phyloP scores from a whole-genome alignment of 1,284 basidiomycete genomes.

The Tausonia pullulans region DNA sequence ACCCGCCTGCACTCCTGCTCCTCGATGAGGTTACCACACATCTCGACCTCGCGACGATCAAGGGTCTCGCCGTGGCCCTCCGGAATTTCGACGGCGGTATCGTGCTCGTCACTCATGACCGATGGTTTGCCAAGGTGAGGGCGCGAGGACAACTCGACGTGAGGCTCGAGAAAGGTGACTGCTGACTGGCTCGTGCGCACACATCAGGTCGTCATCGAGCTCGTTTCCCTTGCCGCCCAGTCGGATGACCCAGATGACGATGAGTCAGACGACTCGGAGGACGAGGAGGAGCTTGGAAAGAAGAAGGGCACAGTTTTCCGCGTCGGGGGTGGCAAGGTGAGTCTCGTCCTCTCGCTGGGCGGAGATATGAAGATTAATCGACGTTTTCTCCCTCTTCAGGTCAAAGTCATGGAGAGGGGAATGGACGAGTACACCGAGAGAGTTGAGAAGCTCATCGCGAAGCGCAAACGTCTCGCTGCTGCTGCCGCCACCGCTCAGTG shows the following conservation, averaged over 20 bases:
- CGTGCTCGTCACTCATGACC: slow-evolving; percentile 57
- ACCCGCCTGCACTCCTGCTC: slow-evolving; percentile 34
- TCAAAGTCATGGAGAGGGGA: slow-evolving; percentile 27
- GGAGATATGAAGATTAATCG: too few relatives aligned
- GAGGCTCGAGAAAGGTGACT: too few relatives aligned
- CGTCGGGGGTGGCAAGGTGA: slow-evolving; percentile 38
- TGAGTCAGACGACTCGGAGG: slow-evolving; percentile 24
- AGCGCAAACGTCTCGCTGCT: slow-evolving; percentile 1
- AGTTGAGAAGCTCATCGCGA: slow-evolving; percentile 28
- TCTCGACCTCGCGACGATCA: slow-evolving; percentile 53
- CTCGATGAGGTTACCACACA: slow-evolving; percentile 62
- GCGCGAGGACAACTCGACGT: background rate
- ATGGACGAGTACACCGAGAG: slow-evolving; percentile 37
- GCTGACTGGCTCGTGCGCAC: too few relatives aligned
- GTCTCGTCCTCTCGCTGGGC: slow-evolving; percentile 23
- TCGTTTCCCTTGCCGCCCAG: slow-evolving; percentile 24
- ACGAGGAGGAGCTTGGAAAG: slow-evolving; percentile 19
- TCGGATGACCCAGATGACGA: slow-evolving; percentile 24
- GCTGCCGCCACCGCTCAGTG: background rate
- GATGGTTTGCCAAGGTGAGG: slow-evolving; percentile 16
- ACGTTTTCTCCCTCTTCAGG: too few relatives aligned
- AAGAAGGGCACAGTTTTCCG: slow-evolving; percentile 38
- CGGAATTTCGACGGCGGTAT: slow-evolving; percentile 48
- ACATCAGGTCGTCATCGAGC: slow-evolving; percentile 33
- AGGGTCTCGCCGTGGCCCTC: slow-evolving; percentile 48